Percentiles rank a stretch among this genome's conserved stretches.
phyloP scores from a whole-genome alignment of 1,139 yeast genomes.

The Candida sp. region DNA sequence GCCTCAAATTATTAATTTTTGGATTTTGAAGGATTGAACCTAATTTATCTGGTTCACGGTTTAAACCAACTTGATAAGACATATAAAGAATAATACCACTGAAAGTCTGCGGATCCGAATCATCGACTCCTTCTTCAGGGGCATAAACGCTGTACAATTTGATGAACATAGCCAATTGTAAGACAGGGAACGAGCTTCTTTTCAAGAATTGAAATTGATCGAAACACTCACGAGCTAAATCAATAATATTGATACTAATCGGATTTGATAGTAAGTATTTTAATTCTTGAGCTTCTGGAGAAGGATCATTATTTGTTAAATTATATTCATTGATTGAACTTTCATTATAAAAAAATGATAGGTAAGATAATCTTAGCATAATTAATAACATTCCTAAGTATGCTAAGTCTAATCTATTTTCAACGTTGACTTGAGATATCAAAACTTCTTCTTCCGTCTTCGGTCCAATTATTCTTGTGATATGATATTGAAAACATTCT shows the following conservation, averaged over 20 bases:
- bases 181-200: conserved; percentile 20
- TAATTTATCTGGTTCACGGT: conserved; percentile 36
- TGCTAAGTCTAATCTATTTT: conserved; percentile 29
- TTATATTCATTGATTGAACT: conserved; percentile 24
- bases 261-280: conserved; percentile 27
- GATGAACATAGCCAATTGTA: conserved; percentile 36
- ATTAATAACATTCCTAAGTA: conserved; percentile 26
- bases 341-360: conserved; percentile 32
- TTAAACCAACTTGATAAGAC: conserved; percentile 43
- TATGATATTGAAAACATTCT: conserved; percentile 15
- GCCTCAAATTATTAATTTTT: conserved; percentile 30
- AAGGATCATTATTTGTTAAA: conserved; percentile 8
- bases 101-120: conserved; percentile 37
- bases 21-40: conserved; percentile 16
- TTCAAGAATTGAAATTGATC: conserved; percentile 22
- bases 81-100: conserved; percentile 36
- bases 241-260: conserved; percentile 21
- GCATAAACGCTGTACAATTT: conserved; percentile 44
- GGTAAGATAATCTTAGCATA: conserved; percentile 27
- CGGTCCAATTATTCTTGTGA: conserved; percentile 23
- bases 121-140: conserved; percentile 52
- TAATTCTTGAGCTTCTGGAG: conserved; percentile 13
- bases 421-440: conserved; percentile 15
- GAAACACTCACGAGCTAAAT: conserved; percentile 26
- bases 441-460: conserved; percentile 15